A percentile compares a stretch with the other conserved stretches of the same genome.
phyloP scores from a whole-genome alignment of 2,329 filamentous ascomycete genomes.

The Pseudodiploospora longispora region DNA sequence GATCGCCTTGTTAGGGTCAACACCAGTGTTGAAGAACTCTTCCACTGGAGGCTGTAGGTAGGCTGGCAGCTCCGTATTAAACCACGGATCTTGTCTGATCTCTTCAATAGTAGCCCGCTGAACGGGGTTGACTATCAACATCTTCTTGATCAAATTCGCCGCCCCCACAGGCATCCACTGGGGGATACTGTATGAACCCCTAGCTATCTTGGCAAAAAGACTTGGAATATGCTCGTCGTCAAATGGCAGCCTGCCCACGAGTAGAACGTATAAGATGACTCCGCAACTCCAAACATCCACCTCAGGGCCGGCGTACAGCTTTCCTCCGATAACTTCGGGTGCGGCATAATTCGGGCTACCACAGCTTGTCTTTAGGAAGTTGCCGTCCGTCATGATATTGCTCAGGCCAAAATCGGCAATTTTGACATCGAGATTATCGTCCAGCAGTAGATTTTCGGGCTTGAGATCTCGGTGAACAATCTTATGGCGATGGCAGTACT shows the following conservation, averaged over 20 bases:
- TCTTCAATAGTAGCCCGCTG: slow-evolving; percentile 90
- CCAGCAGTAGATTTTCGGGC: slow-evolving; percentile 90
- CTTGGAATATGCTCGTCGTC: slow-evolving; percentile 98
- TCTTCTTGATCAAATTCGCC: slow-evolving; percentile 73
- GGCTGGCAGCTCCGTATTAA: slow-evolving; percentile 73
- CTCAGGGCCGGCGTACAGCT: slow-evolving; percentile 93
- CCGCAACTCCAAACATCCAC: slow-evolving; percentile 98
- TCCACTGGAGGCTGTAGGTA: slow-evolving; percentile 85
- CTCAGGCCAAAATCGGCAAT: slow-evolving; percentile 98
- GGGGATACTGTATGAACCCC: slow-evolving; percentile 87
- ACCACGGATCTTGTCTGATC: slow-evolving; percentile 91
- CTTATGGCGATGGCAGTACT: slow-evolving; percentile 98
- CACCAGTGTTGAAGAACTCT: slow-evolving; percentile 89
- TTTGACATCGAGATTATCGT: slow-evolving; percentile 95
- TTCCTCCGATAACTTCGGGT: slow-evolving; percentile 94
- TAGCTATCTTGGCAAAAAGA: slow-evolving; percentile 94
- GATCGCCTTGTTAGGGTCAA: slow-evolving; percentile 87
- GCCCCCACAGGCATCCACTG: slow-evolving; percentile 85
- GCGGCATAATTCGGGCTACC: slow-evolving; percentile 98
- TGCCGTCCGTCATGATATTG: slow-evolving; percentile 99
- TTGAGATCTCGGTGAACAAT: slow-evolving; percentile 97
- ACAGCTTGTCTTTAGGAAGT: slow-evolving; percentile 97
- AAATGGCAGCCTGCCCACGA: slow-evolving; percentile 81
- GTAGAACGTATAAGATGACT: slow-evolving; percentile 78
- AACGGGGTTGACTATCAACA: slow-evolving; percentile 92